Evolutionary conservation across 441 rosid species (phyloP).

Genomic region (Gossypium lobatum): DNA sequence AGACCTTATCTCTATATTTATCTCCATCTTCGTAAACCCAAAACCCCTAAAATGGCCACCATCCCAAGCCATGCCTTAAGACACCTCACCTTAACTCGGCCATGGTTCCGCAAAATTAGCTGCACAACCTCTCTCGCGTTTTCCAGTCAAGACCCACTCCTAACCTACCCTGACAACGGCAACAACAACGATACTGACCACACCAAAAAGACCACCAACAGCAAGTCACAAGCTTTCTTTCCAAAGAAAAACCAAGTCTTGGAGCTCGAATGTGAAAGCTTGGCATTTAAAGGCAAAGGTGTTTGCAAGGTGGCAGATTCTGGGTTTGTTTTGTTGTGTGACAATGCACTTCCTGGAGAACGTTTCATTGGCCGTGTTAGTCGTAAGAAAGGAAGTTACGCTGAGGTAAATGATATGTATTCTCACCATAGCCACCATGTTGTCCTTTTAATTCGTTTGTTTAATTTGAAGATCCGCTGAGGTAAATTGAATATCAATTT

Average conservation of each 20-base stretch:
- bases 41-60: constrained; percentile 21
- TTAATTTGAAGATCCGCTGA: neutral
- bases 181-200: constrained; percentile 6
- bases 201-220: neutral
- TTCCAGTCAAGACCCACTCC: constrained; percentile 21
- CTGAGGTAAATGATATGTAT: constrained; percentile 46
- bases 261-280: constrained; percentile 77
- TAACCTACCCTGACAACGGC: constrained; percentile 12
- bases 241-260: constrained; percentile 76
- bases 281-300: constrained; percentile 89
- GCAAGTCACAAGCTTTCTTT: constrained; percentile 35
- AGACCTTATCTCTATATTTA: neutral
- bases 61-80: constrained; percentile 33
- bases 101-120: constrained; percentile 32
- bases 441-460: neutral
- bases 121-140: constrained; percentile 31
- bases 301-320: constrained; percentile 73
- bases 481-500: neutral
- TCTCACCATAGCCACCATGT: neutral
- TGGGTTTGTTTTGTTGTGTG: constrained; percentile 82
- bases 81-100: constrained; percentile 25
- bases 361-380: constrained; percentile 81
- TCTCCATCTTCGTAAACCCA: constrained; percentile 11
- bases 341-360: constrained; percentile 88
- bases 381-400: constrained; percentile 69